A percentile compares a stretch with the other conserved stretches of the same genome.
These are phyloP conservation scores for Rhizopogon vinicolor DNA, from an alignment of 768 basidiomycete species.

Conservation along the genomic window DNA sequence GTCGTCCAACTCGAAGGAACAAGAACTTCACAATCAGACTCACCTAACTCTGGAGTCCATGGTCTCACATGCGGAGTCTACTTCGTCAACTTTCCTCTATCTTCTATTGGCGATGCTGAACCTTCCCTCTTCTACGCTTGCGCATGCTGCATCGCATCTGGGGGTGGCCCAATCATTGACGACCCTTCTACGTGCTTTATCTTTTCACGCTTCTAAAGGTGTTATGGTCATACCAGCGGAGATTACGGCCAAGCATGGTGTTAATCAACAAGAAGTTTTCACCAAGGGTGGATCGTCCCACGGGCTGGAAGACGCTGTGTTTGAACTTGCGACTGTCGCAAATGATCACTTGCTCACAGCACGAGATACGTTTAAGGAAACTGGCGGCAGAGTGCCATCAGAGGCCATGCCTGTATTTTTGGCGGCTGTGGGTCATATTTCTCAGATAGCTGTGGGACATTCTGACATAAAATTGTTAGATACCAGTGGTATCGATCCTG, in stretches of 20 bases:
- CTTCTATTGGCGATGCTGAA: slow-evolving; percentile 65
- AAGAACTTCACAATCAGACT: slow-evolving; percentile 58
- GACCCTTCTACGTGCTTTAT: slow-evolving; percentile 71
- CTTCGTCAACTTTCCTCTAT: slow-evolving; percentile 75
- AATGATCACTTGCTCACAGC: slow-evolving; percentile 79
- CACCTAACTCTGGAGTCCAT: slow-evolving; percentile 67
- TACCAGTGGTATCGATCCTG: slow-evolving; percentile 65
- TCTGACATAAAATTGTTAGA: slow-evolving; percentile 33
- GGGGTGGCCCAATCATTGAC: slow-evolving; percentile 69
- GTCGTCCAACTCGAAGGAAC: slow-evolving; percentile 41
- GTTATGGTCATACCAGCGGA: slow-evolving; percentile 77
- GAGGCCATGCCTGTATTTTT: slow-evolving; percentile 70
- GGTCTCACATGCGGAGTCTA: slow-evolving; percentile 73
- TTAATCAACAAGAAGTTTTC: slow-evolving; percentile 78
- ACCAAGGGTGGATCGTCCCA: slow-evolving; percentile 46
- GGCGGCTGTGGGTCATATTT: slow-evolving; percentile 51
- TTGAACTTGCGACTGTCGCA: slow-evolving; percentile 75
- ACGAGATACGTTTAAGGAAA: slow-evolving; percentile 58
- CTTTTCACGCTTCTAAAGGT: slow-evolving; percentile 70
- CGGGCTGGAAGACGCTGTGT: slow-evolving; percentile 74
- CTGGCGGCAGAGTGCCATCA: slow-evolving; percentile 47
- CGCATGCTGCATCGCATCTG: slow-evolving; percentile 80
- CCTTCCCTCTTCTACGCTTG: slow-evolving; percentile 49
- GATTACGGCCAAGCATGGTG: slow-evolving; percentile 71
- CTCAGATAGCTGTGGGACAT: background rate